Evolutionary conservation across 768 basidiomycete species (phyloP).

Genomic region (Phallus indusiatus): DNA sequence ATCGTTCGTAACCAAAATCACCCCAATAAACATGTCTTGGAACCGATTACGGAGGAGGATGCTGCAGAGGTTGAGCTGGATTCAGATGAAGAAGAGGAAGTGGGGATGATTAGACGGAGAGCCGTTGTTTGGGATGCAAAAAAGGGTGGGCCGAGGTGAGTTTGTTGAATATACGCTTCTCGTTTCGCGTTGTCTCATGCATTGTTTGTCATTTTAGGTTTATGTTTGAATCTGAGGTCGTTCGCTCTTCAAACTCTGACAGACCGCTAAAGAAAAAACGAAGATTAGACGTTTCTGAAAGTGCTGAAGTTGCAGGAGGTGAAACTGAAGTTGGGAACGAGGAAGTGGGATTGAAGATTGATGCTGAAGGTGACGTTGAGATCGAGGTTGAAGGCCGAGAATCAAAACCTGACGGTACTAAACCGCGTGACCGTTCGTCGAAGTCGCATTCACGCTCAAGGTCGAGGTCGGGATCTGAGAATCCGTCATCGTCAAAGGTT

Average conservation of each 20-base stretch:
- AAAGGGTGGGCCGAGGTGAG: slow-evolving; percentile 30
- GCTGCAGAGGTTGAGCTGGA: slow-evolving; percentile 13
- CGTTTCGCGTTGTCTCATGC: not conserved
- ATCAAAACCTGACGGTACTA: too few relatives aligned
- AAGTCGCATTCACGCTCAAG: too few relatives aligned
- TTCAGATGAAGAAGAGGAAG: slow-evolving; percentile 30
- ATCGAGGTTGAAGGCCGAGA: too few relatives aligned
- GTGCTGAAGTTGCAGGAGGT: not conserved
- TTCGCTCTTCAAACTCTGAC: slow-evolving; percentile 15
- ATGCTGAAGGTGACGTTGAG: too few relatives aligned
- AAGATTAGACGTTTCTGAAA: not conserved
- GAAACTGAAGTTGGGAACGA: not conserved
- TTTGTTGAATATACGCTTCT: slow-evolving; percentile 26
- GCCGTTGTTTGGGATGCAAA: slow-evolving; percentile 38
- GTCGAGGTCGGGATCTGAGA: too few relatives aligned
- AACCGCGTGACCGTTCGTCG: too few relatives aligned
- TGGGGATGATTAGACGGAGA: slow-evolving; percentile 28
- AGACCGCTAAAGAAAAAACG: not conserved
- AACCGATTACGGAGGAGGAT: slow-evolving; percentile 31
- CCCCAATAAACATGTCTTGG: slow-evolving; percentile 33
- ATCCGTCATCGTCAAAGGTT: too few relatives aligned
- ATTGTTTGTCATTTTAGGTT: not conserved
- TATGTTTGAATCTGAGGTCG: slow-evolving; percentile 43
- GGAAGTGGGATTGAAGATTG: too few relatives aligned
- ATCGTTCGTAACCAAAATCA: slow-evolving; percentile 17